phyloP scores from a whole-genome alignment of 2,329 filamentous ascomycete genomes.

The Lojkania enalia region DNA sequence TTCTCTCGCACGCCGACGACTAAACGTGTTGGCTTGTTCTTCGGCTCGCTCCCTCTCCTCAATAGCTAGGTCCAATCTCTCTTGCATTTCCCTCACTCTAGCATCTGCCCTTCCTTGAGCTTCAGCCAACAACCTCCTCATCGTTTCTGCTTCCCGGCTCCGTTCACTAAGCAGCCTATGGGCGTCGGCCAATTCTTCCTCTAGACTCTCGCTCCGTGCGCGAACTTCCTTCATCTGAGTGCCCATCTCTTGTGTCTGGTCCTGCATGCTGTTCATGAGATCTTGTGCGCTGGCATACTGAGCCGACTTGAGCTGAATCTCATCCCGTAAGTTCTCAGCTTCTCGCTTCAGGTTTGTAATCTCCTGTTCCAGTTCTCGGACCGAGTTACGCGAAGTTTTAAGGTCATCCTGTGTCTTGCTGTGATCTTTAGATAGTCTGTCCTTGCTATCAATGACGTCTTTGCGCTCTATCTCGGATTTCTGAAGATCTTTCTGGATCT shows the following conservation, averaged over 20 bases:
- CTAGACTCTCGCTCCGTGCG: conserved; percentile 78
- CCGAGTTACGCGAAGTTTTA: conserved; percentile 55
- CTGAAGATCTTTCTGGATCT: conserved; percentile 75
- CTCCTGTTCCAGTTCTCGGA: conserved; percentile 77
- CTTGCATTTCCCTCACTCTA: conserved; percentile 84
- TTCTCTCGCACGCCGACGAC: conserved; percentile 76
- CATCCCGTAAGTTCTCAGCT: conserved; percentile 69
- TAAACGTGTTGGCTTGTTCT: conserved; percentile 80
- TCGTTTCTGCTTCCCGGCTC: conserved; percentile 89
- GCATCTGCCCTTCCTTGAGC: conserved; percentile 80
- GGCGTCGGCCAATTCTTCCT: conserved; percentile 89
- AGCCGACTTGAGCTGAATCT: conserved; percentile 79
- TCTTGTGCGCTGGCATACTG: conserved; percentile 86
- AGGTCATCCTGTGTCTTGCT: conserved; percentile 73
- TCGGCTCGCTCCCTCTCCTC: conserved; percentile 92
- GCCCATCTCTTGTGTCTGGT: conserved; percentile 84
- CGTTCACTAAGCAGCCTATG: conserved; percentile 85
- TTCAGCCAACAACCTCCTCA: conserved; percentile 85
- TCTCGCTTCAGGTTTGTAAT: conserved; percentile 70
- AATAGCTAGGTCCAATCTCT: conserved; percentile 84
- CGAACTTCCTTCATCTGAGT: conserved; percentile 90
- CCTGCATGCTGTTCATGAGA: conserved; percentile 87
- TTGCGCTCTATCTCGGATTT: conserved; percentile 78
- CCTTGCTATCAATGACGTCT: conserved; percentile 72
- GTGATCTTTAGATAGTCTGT: conserved; percentile 72